A percentile compares a stretch with the other conserved stretches of the same genome.
These are phyloP conservation scores for Telfairia occidentalis DNA, from an alignment of 331 rosid species.

Conservation along the genomic window DNA sequence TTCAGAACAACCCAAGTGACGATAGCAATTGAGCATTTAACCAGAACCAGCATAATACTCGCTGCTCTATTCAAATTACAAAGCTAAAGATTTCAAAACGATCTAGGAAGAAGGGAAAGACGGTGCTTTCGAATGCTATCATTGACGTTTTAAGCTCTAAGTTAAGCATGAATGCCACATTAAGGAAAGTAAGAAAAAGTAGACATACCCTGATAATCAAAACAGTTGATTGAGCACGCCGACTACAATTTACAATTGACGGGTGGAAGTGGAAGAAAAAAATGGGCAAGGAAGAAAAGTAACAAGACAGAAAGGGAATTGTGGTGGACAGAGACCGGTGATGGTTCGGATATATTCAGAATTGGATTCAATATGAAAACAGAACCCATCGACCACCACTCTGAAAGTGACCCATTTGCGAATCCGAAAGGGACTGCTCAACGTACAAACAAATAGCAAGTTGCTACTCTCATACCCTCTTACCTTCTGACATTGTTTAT, in stretches of 20 bases:
- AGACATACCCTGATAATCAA: slow-evolving; percentile 16
- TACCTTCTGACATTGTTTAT: not conserved
- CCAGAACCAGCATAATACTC: not conserved
- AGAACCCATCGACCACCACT: slow-evolving; percentile 25
- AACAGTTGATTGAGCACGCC: slow-evolving; percentile 1
- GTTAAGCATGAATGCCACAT: not conserved
- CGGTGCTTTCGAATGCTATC: not conserved
- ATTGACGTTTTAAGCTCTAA: not conserved
- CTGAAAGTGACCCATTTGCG: slow-evolving; percentile 43
- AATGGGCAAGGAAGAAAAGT: slow-evolving; percentile 17
- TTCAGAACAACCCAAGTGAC: not conserved
- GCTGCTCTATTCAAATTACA: not conserved
- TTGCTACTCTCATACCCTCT: not conserved
- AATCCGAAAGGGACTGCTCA: slow-evolving; percentile 44
- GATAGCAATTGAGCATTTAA: not conserved
- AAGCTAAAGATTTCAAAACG: not conserved
- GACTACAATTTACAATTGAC: slow-evolving; percentile 11
- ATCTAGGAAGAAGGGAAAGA: not conserved
- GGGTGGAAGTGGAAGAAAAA: slow-evolving; percentile 10
- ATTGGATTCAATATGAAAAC: slow-evolving; percentile 26
- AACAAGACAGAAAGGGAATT: slow-evolving; percentile 23
- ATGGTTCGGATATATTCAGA: slow-evolving; percentile 18
- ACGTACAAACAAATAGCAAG: slow-evolving; percentile 15
- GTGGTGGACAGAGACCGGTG: slow-evolving; percentile 28
- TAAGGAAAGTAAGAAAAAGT: slow-evolving; percentile 5